phyloP scores from a whole-genome alignment of 495 filamentous ascomycete genomes.

The Lasiosphaeris hirsuta region DNA sequence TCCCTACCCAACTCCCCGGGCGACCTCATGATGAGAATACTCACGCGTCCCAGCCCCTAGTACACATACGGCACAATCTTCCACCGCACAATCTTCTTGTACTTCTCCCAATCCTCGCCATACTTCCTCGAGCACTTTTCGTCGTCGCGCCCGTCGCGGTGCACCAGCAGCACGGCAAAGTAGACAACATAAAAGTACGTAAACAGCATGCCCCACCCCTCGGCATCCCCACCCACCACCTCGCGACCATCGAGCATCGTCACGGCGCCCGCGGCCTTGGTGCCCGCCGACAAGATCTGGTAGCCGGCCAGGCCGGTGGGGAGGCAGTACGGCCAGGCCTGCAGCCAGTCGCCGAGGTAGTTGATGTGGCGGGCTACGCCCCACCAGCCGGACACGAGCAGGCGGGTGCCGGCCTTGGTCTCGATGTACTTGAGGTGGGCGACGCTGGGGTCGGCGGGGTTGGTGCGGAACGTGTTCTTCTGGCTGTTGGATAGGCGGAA shows the following conservation, averaged over 20 bases:
- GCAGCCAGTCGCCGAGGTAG: conserved; percentile 95
- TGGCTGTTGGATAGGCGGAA: conserved; percentile 90
- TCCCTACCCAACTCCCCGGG: too few relatives aligned
- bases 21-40: too few relatives aligned
- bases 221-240: conserved; percentile 67
- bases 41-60: too few relatives aligned
- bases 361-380: conserved; percentile 90
- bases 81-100: conserved; percentile 76
- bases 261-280: conserved; percentile 41
- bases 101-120: conserved; percentile 88
- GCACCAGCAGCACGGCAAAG: conserved; percentile 84
- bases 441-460: conserved; percentile 79
- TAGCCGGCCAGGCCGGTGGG: conserved; percentile 88
- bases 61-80: conserved; percentile 92
- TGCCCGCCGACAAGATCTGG: conserved; percentile 53
- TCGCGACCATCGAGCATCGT: conserved; percentile 57
- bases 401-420: conserved; percentile 74
- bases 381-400: conserved; percentile 94
- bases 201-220: conserved; percentile 78
- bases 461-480: conserved; percentile 89
- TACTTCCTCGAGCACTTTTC: conserved; percentile 92
- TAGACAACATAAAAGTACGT: conserved; percentile 97
- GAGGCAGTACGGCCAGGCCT: conserved; percentile 87
- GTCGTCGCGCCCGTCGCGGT: conserved; percentile 89
- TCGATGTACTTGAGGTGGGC: conserved; percentile 81